Conservation (phyloP, 176 grass and related monocot genomes). For the Otatea glauca region DNA sequence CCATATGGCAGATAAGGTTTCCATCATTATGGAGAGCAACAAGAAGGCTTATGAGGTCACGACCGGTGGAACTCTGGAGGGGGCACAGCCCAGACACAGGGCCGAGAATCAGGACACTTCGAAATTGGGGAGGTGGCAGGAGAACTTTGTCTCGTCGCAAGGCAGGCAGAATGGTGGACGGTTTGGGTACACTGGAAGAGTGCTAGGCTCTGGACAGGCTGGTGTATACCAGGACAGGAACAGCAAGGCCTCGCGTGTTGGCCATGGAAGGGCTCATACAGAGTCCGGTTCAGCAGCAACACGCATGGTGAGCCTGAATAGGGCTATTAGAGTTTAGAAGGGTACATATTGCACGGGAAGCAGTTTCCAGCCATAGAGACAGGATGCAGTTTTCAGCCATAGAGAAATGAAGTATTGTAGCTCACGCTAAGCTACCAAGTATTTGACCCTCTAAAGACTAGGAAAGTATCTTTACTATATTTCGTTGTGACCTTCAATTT, state of each 20-base stretch:
- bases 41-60: slow-evolving; percentile 88
- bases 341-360: neutral
- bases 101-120: slow-evolving; percentile 62
- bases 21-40: slow-evolving; percentile 73
- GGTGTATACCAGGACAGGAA: slow-evolving; percentile 64
- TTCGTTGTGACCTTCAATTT: neutral
- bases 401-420: too few relatives aligned
- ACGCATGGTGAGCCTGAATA: slow-evolving; percentile 88
- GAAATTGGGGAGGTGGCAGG: slow-evolving; percentile 46
- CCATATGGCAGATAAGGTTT: slow-evolving; percentile 88
- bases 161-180: slow-evolving; percentile 60
- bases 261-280: slow-evolving; percentile 48
- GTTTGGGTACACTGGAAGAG: slow-evolving; percentile 44
- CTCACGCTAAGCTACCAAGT: neutral
- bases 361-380: too few relatives aligned
- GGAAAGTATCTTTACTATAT: neutral
- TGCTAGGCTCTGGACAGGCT: slow-evolving; percentile 53
- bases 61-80: slow-evolving; percentile 83
- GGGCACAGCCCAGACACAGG: slow-evolving; percentile 63
- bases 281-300: slow-evolving; percentile 36
- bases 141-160: too few relatives aligned
- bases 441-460: neutral
- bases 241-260: slow-evolving; percentile 48
- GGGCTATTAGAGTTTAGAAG: slow-evolving; percentile 61
- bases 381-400: too few relatives aligned